Conservation (phyloP, 106 monocot genomes). For the Chionographis japonica region DNA sequence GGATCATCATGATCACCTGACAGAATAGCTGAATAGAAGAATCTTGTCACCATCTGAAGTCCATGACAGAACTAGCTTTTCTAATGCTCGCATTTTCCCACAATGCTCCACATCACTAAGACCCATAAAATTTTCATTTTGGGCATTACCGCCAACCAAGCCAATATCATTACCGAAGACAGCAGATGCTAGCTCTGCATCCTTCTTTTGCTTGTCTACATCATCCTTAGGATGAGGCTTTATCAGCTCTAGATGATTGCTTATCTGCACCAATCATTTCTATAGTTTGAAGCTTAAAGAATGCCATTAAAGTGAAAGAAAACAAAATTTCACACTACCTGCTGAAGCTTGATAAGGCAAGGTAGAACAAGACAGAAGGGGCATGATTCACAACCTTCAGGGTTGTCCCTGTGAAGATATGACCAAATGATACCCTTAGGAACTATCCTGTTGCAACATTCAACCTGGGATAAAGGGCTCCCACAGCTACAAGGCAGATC, state of each 20-base stretch:
- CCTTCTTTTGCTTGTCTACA: slow-evolving; percentile 86
- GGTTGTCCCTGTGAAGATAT: slow-evolving; percentile 83
- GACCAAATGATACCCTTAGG: slow-evolving; percentile 92
- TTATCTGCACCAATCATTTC: slow-evolving; percentile 44
- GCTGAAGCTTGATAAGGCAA: slow-evolving; percentile 92
- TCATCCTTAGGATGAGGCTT: slow-evolving; percentile 96
- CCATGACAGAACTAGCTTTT: slow-evolving; percentile 68
- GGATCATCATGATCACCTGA: slow-evolving; percentile 42
- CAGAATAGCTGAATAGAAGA: slow-evolving; percentile 95
- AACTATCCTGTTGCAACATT: slow-evolving; percentile 78
- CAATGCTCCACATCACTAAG: slow-evolving; percentile 93
- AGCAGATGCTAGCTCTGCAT: slow-evolving; percentile 81
- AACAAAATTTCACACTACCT: slow-evolving; percentile 35
- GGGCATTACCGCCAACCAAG: slow-evolving; percentile 71
- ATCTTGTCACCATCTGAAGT: slow-evolving; percentile 76
- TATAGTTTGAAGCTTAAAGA: not conserved
- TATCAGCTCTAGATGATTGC: slow-evolving; percentile 96
- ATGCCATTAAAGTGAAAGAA: not conserved
- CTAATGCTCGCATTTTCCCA: slow-evolving; percentile 92
- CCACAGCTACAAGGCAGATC: slow-evolving; percentile 92
- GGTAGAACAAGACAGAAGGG: slow-evolving; percentile 98
- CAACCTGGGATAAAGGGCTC: slow-evolving; percentile 79
- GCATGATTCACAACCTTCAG: slow-evolving; percentile 89
- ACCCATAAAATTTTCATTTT: slow-evolving; percentile 90
- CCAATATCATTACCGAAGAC: slow-evolving; percentile 67